Base-by-base conservation (phyloP, 2,329 filamentous ascomycete species). In the Calonectria montana region DNA sequence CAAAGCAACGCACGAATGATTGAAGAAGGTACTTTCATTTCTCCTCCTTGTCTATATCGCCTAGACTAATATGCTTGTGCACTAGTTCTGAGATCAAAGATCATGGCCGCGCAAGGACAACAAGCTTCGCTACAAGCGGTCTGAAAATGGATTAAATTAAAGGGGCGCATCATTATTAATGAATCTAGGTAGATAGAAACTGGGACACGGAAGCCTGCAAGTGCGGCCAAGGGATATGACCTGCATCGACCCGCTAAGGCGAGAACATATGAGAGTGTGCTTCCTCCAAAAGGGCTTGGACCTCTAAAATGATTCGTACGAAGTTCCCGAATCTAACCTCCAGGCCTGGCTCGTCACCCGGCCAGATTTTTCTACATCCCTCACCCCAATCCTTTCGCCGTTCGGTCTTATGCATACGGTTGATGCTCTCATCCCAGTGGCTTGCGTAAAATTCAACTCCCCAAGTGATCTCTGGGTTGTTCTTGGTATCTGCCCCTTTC, bases 1-100 rank as follows among this genome's bases (percentile, higher is more conserved):
- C 94, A 94, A 67, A 91, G 93, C 76, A 98, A 97, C 81, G 85
- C 97, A 74, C 91, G 94, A 69, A 88, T 97, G 43, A 92, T 98
- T 25, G 97, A 99, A 86, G 96, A 98, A 86, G 94, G 94, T 93
- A 86, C 21, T 27, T 53, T 16, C 37, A 25, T 15, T 43, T 29
- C 39, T 39, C 23, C 39, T 37, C 84, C 35, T 76, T 85, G 53
- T 79, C 83, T 64, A 82, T 83, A 76, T 85, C 85, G 66, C 80
- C 31, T 12, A 35, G 83, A 63, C 75, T 83, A 66, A 83, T 80
- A 67, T 25, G 57, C 55, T 16, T 63, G 12, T 65, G 65, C 48
- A 67, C 31, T 57, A 87, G 85, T 86, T 62, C 71, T 87, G 69
- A 82, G 85, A 72, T 84, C 85, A 74, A 87, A 87, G 77, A 82